Conservation (phyloP, 164 flowering plant genomes). For the Saururus chinensis region DNA sequence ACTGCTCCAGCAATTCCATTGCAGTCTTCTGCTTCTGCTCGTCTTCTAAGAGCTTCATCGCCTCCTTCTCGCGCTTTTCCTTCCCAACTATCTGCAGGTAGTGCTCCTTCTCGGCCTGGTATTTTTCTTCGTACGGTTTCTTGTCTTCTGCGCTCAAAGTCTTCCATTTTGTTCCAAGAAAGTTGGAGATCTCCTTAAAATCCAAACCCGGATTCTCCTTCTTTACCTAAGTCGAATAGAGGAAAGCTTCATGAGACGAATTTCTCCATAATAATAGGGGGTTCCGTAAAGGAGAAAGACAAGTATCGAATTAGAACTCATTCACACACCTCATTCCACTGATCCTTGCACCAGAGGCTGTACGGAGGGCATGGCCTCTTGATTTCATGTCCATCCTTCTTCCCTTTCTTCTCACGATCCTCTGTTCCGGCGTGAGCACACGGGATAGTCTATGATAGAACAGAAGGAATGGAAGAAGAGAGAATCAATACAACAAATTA, state of each 20-base stretch:
- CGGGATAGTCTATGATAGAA: constrained; percentile 35
- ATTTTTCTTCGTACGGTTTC: constrained; percentile 88
- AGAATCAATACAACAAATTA: not conserved
- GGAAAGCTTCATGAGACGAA: not conserved
- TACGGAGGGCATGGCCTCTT: constrained; percentile 80
- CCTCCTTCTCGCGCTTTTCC: constrained; percentile 85
- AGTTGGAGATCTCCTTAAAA: constrained; percentile 67
- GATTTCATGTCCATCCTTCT: constrained; percentile 37
- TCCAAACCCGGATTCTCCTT: constrained; percentile 70
- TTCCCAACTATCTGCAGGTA: constrained; percentile 63
- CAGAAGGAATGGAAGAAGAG: not conserved
- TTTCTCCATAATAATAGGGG: not conserved
- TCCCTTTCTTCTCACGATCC: constrained; percentile 46
- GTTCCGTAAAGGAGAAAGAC: not conserved
- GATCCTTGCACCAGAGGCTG: constrained; percentile 75
- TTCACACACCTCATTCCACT: constrained; percentile 66
- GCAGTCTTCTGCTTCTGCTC: constrained; percentile 93
- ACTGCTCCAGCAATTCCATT: constrained; percentile 86
- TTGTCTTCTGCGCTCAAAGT: constrained; percentile 61
- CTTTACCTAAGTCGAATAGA: constrained; percentile 39
- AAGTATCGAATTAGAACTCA: not conserved
- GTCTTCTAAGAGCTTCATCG: constrained; percentile 77
- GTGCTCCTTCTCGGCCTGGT: constrained; percentile 64
- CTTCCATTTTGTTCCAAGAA: constrained; percentile 85
- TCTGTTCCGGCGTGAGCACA: constrained; percentile 37